These are phyloP conservation scores for Hypocrella siamensis DNA, from an alignment of 2,329 filamentous ascomycete species.

Conservation along the genomic window DNA sequence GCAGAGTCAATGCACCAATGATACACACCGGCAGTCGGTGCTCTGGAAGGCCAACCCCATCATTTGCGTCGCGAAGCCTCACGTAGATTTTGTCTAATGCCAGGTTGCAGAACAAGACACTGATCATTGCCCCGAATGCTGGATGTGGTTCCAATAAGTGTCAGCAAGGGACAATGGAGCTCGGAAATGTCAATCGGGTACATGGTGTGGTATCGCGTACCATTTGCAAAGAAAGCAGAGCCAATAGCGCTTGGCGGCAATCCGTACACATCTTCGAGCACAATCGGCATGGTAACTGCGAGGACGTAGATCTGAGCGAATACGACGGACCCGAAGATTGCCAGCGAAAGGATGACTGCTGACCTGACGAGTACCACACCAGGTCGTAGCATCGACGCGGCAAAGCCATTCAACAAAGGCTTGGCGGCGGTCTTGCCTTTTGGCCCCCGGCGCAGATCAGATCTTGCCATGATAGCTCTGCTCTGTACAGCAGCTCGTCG, in stretches of 20 bases:
- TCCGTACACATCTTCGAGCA: constrained; percentile 30
- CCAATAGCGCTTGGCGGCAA: constrained; percentile 36
- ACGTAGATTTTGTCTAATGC: constrained; percentile 38
- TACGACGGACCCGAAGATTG: constrained; percentile 28
- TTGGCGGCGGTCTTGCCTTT: background rate
- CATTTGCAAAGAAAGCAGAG: background rate
- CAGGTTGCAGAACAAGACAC: constrained; percentile 32
- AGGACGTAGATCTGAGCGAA: constrained; percentile 39
- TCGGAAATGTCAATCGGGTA: too few relatives aligned
- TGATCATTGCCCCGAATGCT: constrained; percentile 32
- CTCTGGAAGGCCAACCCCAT: constrained; percentile 31
- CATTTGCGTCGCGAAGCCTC: constrained; percentile 22
- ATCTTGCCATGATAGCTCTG: too few relatives aligned
- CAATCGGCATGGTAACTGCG: constrained; percentile 34
- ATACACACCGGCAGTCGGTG: constrained; percentile 36
- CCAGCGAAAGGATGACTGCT: constrained; percentile 32
- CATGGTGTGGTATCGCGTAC: background rate
- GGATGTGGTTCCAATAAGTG: background rate
- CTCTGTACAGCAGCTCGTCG: background rate
- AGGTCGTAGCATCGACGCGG: constrained; percentile 24
- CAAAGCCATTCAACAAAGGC: background rate
- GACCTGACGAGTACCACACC: constrained; percentile 31
- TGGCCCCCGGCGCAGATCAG: too few relatives aligned
- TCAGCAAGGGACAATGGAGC: too few relatives aligned
- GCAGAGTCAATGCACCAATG: constrained; percentile 28